Conservation (phyloP, 1,284 basidiomycete genomes). For the Boletellus deceptivus region DNA sequence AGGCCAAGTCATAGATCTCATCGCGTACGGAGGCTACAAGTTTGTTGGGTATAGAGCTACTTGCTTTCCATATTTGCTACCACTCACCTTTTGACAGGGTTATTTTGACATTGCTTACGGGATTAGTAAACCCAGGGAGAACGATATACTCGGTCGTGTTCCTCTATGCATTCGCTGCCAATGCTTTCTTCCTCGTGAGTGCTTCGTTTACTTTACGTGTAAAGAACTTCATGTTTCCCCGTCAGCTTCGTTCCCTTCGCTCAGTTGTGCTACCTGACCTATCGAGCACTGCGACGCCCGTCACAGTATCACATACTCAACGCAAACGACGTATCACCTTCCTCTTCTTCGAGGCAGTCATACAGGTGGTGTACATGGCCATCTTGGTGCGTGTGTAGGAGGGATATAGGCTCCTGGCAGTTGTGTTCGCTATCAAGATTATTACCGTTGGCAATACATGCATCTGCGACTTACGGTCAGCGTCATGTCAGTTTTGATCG, state of each 20-base stretch:
- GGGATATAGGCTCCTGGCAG: background rate
- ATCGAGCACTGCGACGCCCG: conserved; percentile 37
- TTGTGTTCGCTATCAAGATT: background rate
- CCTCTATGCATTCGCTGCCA: conserved; percentile 83
- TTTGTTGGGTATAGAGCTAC: conserved; percentile 77
- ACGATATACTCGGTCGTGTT: conserved; percentile 74
- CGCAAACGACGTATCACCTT: conserved; percentile 78
- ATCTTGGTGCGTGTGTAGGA: conserved; percentile 59
- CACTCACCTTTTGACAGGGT: conserved; percentile 46
- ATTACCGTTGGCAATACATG: background rate
- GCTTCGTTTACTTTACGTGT: background rate
- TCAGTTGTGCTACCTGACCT: conserved; percentile 80
- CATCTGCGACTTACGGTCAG: too few species aligned
- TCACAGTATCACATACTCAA: conserved; percentile 77
- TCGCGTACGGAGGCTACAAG: conserved; percentile 94
- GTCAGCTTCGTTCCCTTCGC: conserved; percentile 85
- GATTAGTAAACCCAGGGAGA: conserved; percentile 58
- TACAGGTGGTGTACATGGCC: conserved; percentile 83
- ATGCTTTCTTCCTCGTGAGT: conserved; percentile 91
- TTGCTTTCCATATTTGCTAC: background rate
- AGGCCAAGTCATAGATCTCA: conserved; percentile 67
- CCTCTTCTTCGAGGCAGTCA: conserved; percentile 76
- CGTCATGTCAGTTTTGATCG: too few species aligned
- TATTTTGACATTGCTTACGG: conserved; percentile 64
- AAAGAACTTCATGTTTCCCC: background rate